phyloP scores from a whole-genome alignment of 2,329 filamentous ascomycete species.

The Rhynchosporium agropyri region DNA sequence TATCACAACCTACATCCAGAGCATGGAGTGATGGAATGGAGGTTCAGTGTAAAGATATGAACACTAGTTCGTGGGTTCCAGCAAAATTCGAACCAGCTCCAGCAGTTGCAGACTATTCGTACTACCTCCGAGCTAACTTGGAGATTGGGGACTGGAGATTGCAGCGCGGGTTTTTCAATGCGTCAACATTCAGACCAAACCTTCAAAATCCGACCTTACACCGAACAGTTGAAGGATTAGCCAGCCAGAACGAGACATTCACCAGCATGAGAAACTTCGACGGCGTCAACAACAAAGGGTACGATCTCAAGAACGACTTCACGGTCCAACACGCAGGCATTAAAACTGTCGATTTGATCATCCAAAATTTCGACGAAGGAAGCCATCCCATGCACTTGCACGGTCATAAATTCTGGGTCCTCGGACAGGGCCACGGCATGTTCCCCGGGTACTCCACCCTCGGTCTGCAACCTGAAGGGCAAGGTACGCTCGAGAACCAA shows the following conservation, averaged over 20 bases:
- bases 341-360: conserved; percentile 69
- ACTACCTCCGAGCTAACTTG: conserved; percentile 59
- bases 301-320: conserved; percentile 50
- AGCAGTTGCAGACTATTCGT: conserved; percentile 52
- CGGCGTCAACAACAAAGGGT: conserved; percentile 55
- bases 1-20: conserved; percentile 38
- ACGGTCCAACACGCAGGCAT: conserved; percentile 63
- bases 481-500: conserved; percentile 43
- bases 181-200: conserved; percentile 55
- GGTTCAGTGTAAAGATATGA: conserved; percentile 41
- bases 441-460: conserved; percentile 49
- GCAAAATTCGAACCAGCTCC: conserved; percentile 49
- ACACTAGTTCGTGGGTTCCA: conserved; percentile 50
- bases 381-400: conserved; percentile 78
- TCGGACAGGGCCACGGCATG: conserved; percentile 63
- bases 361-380: conserved; percentile 75
- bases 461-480: conserved; percentile 43
- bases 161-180: conserved; percentile 61
- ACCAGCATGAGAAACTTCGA: conserved; percentile 48
- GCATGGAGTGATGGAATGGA: conserved; percentile 49
- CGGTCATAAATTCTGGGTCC: conserved; percentile 71
- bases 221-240: conserved; percentile 51
- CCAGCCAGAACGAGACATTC: conserved; percentile 50
- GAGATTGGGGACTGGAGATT: conserved; percentile 61
- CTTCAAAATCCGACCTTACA: conserved; percentile 53